These are phyloP conservation scores for Trichophyton simii DNA, from an alignment of 2,329 filamentous ascomycete genomes.

Conservation along the genomic window DNA sequence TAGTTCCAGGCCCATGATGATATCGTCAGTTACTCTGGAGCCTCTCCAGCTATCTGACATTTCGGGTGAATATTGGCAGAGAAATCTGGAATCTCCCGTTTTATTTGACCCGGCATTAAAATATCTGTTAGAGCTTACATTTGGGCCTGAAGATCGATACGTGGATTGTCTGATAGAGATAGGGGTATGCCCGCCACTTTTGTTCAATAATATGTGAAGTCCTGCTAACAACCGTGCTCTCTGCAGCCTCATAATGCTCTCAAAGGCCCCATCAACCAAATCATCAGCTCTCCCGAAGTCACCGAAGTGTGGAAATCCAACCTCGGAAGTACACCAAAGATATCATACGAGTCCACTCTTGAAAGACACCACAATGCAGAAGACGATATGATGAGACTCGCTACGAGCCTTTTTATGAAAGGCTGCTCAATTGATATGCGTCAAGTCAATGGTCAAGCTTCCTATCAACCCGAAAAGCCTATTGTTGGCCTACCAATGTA, in stretches of 20 bases:
- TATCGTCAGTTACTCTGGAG: background rate
- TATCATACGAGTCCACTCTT: background rate
- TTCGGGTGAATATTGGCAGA: too few relatives aligned
- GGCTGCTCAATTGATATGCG: background rate
- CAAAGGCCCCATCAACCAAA: background rate
- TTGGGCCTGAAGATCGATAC: background rate
- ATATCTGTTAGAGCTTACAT: background rate
- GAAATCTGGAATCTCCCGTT: too few relatives aligned
- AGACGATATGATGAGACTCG: background rate
- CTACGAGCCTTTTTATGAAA: background rate
- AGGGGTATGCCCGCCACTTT: background rate
- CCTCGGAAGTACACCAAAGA: background rate
- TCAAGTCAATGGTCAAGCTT: background rate
- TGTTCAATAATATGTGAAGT: background rate
- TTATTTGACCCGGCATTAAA: background rate
- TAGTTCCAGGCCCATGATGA: background rate
- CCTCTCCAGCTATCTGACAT: too few relatives aligned
- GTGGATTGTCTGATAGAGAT: background rate
- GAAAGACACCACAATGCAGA: background rate
- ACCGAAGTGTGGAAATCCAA: background rate
- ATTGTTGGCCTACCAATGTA: slow-evolving; percentile 3
- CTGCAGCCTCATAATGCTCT: background rate
- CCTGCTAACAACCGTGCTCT: background rate
- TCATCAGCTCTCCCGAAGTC: background rate
- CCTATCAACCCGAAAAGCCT: background rate